Evolutionary conservation across 108 stramenopile species (phyloP).

Genomic region (Cyclotella cryptica): DNA sequence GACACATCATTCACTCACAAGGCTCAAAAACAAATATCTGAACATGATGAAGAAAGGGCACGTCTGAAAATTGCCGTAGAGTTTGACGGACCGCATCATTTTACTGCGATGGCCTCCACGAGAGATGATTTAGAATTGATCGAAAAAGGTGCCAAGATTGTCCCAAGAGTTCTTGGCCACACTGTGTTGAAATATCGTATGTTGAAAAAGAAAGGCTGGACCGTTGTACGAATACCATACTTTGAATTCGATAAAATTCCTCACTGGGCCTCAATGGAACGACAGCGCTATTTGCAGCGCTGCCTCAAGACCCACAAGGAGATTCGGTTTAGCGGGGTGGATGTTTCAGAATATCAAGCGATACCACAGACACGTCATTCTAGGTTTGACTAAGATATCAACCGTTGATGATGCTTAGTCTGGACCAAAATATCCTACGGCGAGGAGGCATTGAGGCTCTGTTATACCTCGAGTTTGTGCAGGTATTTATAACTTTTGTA

Average conservation of each 20-base stretch:
- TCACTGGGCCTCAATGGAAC: conserved; percentile 89
- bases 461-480: too few relatives aligned
- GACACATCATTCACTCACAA: conserved; percentile 75
- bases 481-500: too few relatives aligned
- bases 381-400: conserved; percentile 71
- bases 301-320: conserved; percentile 85
- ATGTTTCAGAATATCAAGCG: conserved; percentile 86
- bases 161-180: conserved; percentile 81
- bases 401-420: too few relatives aligned
- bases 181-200: conserved; percentile 86
- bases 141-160: conserved; percentile 36
- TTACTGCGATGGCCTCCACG: conserved; percentile 60
- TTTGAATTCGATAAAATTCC: conserved; percentile 93
- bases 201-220: conserved; percentile 86
- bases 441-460: too few relatives aligned
- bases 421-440: too few relatives aligned
- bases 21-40: conserved; percentile 34
- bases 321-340: conserved; percentile 77
- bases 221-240: conserved; percentile 85
- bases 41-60: conserved; percentile 40
- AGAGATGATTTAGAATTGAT: conserved; percentile 31
- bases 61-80: conserved; percentile 79
- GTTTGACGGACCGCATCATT: conserved; percentile 91
- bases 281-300: conserved; percentile 88
- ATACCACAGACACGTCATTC: conserved; percentile 64